These are phyloP conservation scores for Phaeosphaeriaceae sp. DNA, from an alignment of 2,329 filamentous ascomycete species.

Conservation along the genomic window DNA sequence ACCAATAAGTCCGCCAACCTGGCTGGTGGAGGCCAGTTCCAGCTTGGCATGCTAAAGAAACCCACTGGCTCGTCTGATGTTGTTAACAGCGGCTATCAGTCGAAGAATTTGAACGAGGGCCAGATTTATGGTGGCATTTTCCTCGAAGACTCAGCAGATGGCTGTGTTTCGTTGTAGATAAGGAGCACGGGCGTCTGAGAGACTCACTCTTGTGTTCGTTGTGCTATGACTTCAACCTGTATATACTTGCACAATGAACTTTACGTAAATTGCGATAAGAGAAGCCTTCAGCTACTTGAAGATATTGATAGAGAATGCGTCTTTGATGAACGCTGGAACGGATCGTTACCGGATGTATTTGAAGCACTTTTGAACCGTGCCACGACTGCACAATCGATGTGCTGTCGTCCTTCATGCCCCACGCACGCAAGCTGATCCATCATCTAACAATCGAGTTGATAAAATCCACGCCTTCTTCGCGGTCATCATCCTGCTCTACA, in stretches of 20 bases:
- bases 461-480: slow-evolving; percentile 27
- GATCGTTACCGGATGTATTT: no score
- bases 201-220: no score
- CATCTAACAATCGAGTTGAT: slow-evolving; percentile 34
- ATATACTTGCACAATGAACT: not conserved
- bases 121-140: slow-evolving; percentile 50
- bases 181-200: no score
- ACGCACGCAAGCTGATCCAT: no score
- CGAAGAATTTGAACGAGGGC: slow-evolving; percentile 44
- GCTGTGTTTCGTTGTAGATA: slow-evolving; percentile 43
- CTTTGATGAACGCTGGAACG: no score
- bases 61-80: slow-evolving; percentile 54
- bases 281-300: no score
- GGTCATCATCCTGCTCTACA: slow-evolving; percentile 29
- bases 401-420: no score
- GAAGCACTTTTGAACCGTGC: no score
- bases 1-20: slow-evolving; percentile 58
- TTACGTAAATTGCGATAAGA: no score
- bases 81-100: slow-evolving; percentile 47
- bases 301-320: no score
- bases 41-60: slow-evolving; percentile 70
- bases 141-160: slow-evolving; percentile 45
- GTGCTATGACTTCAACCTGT: not conserved
- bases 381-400: no score
- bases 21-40: slow-evolving; percentile 66